phyloP scores from a whole-genome alignment of 164 flowering plant genomes.

The Sextonia rubra region DNA sequence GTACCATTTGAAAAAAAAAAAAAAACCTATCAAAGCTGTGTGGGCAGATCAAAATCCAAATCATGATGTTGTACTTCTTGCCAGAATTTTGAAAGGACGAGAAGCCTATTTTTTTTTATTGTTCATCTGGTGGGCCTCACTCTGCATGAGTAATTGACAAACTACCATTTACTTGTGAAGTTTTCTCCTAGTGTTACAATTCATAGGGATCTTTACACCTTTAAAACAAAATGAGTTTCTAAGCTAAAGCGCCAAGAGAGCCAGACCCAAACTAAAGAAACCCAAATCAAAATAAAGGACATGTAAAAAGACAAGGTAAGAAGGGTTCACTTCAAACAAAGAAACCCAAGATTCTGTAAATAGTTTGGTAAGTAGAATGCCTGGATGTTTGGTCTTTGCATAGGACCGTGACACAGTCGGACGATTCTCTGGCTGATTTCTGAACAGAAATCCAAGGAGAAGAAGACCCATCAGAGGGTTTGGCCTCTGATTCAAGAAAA shows the following conservation, averaged over 20 bases:
- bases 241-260: background rate
- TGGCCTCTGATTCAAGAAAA: conserved; percentile 5
- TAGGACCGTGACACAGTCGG: conserved; percentile 26
- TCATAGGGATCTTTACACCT: background rate
- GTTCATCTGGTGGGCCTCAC: background rate
- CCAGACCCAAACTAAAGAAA: background rate
- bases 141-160: background rate
- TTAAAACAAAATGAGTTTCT: background rate
- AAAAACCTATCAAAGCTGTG: background rate
- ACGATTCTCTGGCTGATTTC: conserved; percentile 17
- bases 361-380: conserved; percentile 16
- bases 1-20: background rate
- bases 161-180: too few species aligned
- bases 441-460: conserved; percentile 6
- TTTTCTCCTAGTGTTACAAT: background rate
- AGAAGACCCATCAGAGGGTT: conserved; percentile 8
- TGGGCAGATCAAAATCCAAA: background rate
- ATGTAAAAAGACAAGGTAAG: background rate
- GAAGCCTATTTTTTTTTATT: background rate
- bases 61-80: background rate
- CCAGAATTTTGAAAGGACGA: background rate
- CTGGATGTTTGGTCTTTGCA: conserved; percentile 32
- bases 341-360: background rate
- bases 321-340: background rate
- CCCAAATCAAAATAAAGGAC: background rate